Evolutionary conservation across 176 grass and related monocot species (phyloP).

Genomic region (Calamus simplicifolius): DNA sequence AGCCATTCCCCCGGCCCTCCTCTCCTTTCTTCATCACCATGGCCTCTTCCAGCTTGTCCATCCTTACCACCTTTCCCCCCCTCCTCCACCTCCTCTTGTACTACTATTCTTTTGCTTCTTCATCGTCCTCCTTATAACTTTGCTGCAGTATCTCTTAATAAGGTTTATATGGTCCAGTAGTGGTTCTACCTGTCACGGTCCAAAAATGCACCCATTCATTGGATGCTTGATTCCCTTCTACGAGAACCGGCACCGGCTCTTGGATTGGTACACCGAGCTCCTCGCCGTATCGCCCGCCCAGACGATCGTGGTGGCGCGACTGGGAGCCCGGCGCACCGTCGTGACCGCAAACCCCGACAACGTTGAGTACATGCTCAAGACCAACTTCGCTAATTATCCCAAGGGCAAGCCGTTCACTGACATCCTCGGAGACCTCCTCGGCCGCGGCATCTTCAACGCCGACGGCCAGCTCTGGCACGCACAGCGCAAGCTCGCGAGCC

Average conservation of each 20-base stretch:
- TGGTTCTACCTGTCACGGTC: constrained; percentile 10
- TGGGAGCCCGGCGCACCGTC: constrained; percentile 59
- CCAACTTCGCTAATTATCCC: constrained; percentile 80
- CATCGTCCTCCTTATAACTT: neutral
- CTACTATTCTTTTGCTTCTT: neutral
- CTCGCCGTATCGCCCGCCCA: constrained; percentile 55
- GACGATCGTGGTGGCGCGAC: constrained; percentile 58
- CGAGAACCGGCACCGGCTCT: constrained; percentile 43
- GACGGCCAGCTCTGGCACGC: constrained; percentile 71
- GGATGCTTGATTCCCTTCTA: constrained; percentile 68
- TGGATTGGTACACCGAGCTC: constrained; percentile 83
- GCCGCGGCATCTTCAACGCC: constrained; percentile 85
- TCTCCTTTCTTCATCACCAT: constrained; percentile 1
- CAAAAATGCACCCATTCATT: constrained; percentile 48
- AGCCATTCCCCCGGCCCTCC: neutral
- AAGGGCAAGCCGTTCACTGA: constrained; percentile 85
- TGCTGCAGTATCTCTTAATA: too few relatives aligned
- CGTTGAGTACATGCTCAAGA: constrained; percentile 70
- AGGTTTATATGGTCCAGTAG: too few relatives aligned
- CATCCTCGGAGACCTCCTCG: constrained; percentile 84
- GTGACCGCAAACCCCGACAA: constrained; percentile 72
- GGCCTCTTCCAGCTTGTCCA: neutral
- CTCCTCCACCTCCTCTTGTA: neutral
- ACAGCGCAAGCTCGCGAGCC: constrained; percentile 88
- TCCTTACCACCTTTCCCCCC: neutral